Evolutionary conservation across 345 rosid species (phyloP), one percentile per base, ranked within the genome.

Genomic region (Kernera saxatilis): DNA sequence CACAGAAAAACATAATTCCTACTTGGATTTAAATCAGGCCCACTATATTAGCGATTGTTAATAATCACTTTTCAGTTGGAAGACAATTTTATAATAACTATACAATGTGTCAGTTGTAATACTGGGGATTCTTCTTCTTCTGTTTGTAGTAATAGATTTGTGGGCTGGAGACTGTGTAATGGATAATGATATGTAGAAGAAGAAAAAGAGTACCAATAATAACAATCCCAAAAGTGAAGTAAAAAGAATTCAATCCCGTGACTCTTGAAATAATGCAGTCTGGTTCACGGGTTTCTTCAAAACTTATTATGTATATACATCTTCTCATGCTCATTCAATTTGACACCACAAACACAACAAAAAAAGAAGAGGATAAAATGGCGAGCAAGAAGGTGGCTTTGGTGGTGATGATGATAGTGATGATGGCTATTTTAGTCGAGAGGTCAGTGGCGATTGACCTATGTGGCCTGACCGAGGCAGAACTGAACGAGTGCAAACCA

Each of bases 401-500:
- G 7, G 46, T 64, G 22, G 22, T 66, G 59, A 43, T 57, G 19
- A 52, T 49, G 43, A 1, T 66, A 10, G 11, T 74, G 12, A 35
- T 37, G 25, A n/a, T 29, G 23, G 68, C 29, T 5, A 32, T n/a
- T 12, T 25, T 39, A 13, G 23, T 27, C 2, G 77, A 64, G 41
- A 75, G 49, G 17, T 75, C 76, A 5, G 71, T 30, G 8, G 86
- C 82, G 15, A 0, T 80, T 44, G 79, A 7, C 3, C 59, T 86
- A 8, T 92, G 98, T 73, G 68, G 83, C 48, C 72, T 87, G 78
- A 54, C 17, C 14, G 76, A 85, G 0, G 77, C 79, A 5, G 93
- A 82, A 13, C 65, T 87, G 12, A 11, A 2, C 13, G 89, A 84
- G 6, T 92, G 98, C 70, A 82, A 61, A 74, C 92, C 92, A 54